Percentiles rank a stretch among this genome's conserved stretches.
These are phyloP conservation scores for Trichothecium sympodiale DNA, from an alignment of 2,329 filamentous ascomycete species.

Conservation along the genomic window DNA sequence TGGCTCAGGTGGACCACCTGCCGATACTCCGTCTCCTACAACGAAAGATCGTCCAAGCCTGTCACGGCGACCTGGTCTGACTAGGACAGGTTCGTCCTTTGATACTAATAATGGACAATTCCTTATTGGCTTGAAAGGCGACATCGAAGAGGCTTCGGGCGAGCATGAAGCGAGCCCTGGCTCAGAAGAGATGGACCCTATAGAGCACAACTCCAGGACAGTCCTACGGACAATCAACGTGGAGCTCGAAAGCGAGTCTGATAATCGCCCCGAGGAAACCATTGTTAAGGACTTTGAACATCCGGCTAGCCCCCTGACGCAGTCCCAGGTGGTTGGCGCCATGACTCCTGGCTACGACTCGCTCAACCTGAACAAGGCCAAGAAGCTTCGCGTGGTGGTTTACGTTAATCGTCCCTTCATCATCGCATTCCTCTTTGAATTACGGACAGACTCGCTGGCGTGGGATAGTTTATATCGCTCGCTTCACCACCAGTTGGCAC, in stretches of 20 bases:
- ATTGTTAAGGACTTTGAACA: slow-evolving; percentile 33
- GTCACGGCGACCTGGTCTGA: slow-evolving; percentile 1
- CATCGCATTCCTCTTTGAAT: slow-evolving; percentile 60
- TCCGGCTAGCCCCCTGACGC: slow-evolving; percentile 18
- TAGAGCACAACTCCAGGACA: slow-evolving; percentile 40
- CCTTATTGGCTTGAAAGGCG: slow-evolving; percentile 57
- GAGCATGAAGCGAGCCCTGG: slow-evolving; percentile 19
- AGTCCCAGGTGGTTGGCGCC: slow-evolving; percentile 22
- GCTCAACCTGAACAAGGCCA: slow-evolving; percentile 42
- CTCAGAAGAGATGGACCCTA: slow-evolving; percentile 17
- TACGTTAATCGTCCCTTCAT: slow-evolving; percentile 68
- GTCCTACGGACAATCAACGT: slow-evolving; percentile 56
- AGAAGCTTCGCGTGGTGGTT: slow-evolving; percentile 56
- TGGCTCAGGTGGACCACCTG: slow-evolving; percentile 9
- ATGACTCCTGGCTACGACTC: slow-evolving; percentile 19
- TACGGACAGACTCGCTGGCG: slow-evolving; percentile 45
- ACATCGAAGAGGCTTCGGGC: slow-evolving; percentile 38
- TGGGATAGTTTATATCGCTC: slow-evolving; percentile 46
- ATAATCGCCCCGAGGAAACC: slow-evolving; percentile 29
- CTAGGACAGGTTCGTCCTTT: slow-evolving; percentile 12
- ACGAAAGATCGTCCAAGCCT: neutral
- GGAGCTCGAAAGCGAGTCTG: slow-evolving; percentile 39
- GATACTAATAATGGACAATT: slow-evolving; percentile 37
- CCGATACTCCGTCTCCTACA: slow-evolving; percentile 2
- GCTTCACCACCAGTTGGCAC: slow-evolving; percentile 48